Evolutionary conservation across 140 eudicot species (phyloP).

Genomic region (Senecio squalidus): DNA sequence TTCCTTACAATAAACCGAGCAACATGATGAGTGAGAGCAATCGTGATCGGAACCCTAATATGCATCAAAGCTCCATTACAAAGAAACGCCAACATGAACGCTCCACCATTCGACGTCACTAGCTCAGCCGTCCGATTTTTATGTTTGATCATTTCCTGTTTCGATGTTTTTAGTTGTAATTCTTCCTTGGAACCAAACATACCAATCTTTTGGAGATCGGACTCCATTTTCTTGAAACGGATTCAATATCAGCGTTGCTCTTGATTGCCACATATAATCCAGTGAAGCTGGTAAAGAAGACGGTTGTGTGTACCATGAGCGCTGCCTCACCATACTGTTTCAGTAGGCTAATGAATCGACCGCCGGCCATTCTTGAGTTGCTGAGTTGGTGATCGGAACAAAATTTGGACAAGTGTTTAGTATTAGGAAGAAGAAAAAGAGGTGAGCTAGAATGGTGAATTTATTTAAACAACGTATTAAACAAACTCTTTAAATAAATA

Average conservation of each 20-base stretch:
- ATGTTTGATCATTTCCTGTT: too few relatives aligned
- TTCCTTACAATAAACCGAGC: slow-evolving; percentile 59
- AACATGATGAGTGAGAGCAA: slow-evolving; percentile 76
- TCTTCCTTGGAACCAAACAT: too few relatives aligned
- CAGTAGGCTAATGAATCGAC: slow-evolving; percentile 46
- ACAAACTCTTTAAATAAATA: too few relatives aligned
- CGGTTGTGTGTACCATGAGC: slow-evolving; percentile 58
- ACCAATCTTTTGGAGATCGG: too few relatives aligned
- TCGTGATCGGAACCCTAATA: slow-evolving; percentile 73
- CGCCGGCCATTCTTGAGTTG: slow-evolving; percentile 45
- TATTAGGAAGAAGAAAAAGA: too few relatives aligned
- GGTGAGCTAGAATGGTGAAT: too few relatives aligned
- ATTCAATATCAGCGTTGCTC: slow-evolving; percentile 77
- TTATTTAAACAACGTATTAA: too few relatives aligned
- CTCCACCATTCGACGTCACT: slow-evolving; percentile 75
- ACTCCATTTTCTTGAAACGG: too few relatives aligned
- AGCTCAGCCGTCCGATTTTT: slow-evolving; percentile 80
- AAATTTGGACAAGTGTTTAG: too few relatives aligned
- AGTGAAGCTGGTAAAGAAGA: slow-evolving; percentile 61
- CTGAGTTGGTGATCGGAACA: neutral
- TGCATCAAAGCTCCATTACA: slow-evolving; percentile 78
- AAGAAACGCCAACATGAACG: slow-evolving; percentile 64
- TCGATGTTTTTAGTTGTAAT: too few relatives aligned
- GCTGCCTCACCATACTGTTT: slow-evolving; percentile 78
- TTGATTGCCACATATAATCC: slow-evolving; percentile 70